These are phyloP conservation scores for Ophiosphaerella narmari DNA, from an alignment of 2,329 filamentous ascomycete genomes.

Conservation along the genomic window DNA sequence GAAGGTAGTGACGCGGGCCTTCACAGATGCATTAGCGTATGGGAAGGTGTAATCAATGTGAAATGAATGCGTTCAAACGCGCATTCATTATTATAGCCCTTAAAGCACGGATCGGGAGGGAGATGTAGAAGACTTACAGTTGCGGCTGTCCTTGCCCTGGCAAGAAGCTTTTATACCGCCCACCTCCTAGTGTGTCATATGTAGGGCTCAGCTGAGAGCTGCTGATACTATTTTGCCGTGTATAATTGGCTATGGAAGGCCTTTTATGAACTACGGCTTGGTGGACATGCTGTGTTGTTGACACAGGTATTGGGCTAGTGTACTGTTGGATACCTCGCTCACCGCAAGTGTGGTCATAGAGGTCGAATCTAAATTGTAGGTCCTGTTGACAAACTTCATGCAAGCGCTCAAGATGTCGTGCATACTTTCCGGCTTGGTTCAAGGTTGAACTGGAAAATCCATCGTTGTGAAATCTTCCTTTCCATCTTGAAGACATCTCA, in stretches of 20 bases:
- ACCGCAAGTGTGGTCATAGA: conserved; percentile 39
- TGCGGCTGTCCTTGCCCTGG: neutral
- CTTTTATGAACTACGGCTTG: conserved; percentile 9
- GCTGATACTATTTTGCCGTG: conserved; percentile 19
- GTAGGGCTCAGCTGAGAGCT: conserved; percentile 21
- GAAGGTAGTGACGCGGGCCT: no score
- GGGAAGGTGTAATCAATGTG: no score
- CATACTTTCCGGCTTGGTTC: conserved; percentile 36
- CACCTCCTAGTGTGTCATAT: conserved; percentile 1
- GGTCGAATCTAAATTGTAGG: conserved; percentile 28
- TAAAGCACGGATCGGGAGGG: neutral
- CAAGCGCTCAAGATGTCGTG: conserved; percentile 29
- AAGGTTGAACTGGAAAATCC: neutral
- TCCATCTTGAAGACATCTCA: conserved; percentile 38
- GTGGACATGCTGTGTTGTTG: conserved; percentile 19
- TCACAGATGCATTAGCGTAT: no score
- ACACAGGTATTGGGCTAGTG: conserved; percentile 18
- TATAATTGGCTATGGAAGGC: conserved; percentile 1
- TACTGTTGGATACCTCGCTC: conserved; percentile 20
- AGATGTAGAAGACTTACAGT: neutral
- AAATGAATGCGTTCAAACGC: no score
- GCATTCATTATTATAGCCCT: no score
- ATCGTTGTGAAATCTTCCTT: neutral
- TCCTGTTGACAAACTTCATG: conserved; percentile 26
- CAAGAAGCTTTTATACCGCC: conserved; percentile 1